These are phyloP conservation scores for Podochytrium sp. DNA, from an alignment of 192 early-diverging fungal genomes.

Conservation along the genomic window DNA sequence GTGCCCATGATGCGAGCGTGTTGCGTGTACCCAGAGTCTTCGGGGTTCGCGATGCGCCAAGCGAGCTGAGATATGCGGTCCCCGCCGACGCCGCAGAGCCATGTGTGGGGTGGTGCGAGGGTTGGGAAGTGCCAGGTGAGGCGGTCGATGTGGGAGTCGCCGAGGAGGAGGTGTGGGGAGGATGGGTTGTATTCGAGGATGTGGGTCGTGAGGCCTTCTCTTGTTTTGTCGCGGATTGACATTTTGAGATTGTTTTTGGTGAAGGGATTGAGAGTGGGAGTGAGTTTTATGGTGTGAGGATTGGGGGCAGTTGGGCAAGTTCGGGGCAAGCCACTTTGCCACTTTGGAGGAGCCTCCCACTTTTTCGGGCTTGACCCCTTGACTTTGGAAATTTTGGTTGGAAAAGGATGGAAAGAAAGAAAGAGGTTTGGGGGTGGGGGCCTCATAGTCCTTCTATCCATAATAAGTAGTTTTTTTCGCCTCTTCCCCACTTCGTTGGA, in stretches of 20 bases:
- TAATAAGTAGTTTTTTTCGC: too few species aligned
- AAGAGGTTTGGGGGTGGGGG: too few species aligned
- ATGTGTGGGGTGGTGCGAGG: constrained; percentile 20
- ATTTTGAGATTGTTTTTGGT: not conserved
- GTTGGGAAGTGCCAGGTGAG: constrained; percentile 21
- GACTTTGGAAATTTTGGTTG: too few species aligned
- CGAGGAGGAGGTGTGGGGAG: constrained; percentile 12
- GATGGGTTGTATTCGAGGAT: not conserved
- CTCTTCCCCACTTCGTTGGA: too few species aligned
- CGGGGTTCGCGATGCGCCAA: constrained; percentile 20
- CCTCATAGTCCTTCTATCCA: too few species aligned
- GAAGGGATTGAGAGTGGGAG: not conserved
- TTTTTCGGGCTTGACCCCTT: too few species aligned
- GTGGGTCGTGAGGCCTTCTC: not conserved
- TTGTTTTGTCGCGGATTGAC: constrained; percentile 2
- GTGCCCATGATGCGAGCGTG: not conserved
- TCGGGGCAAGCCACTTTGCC: too few species aligned
- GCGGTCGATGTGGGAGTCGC: constrained; percentile 31
- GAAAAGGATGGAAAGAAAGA: too few species aligned
- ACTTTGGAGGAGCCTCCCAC: too few species aligned
- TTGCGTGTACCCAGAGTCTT: constrained; percentile 20
- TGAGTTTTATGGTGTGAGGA: not conserved
- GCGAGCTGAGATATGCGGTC: constrained; percentile 26
- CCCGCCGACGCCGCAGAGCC: constrained; percentile 31
- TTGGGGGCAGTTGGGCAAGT: too few species aligned